Evolutionary conservation across 169 alveolate species (phyloP), one percentile per base, ranked within the genome.

Genomic region (Cryptosporidium meleagridis): DNA sequence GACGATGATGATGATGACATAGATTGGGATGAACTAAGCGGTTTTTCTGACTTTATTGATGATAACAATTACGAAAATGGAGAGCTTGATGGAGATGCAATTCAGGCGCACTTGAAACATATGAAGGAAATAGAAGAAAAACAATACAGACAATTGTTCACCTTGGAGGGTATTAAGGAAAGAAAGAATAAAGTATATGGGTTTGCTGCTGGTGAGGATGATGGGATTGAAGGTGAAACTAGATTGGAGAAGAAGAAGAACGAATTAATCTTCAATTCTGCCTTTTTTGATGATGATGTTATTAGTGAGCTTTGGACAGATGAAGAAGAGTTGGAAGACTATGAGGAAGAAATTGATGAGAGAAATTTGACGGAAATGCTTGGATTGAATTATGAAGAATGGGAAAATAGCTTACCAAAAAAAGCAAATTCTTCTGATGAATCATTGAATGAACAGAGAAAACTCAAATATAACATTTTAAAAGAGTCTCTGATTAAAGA

Each of bases 221-320:
- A 80, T 44, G 75, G 53, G 14, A 37, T 80, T 18, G 68, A 45
- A 31, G 80, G 75, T 14, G 89, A 80, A 62, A 80, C 89, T 12
- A 48, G 89, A 10, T 39, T 80, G 35, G 89, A 80, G 37, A 59
- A 65, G 44, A 80, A 44, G 35, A 80, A 65, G 51, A 80, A 80
- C 26, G 89, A 80, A 26, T n/a, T 80, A 23, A 37, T 55, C 2
- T 41, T 37, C 31, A 80, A 80, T 26, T 53, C 73, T 39, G 44
- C 53, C 33, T 62, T 80, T 23, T 80, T 62, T 44, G 75, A 62
- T 59, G 89, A 80, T 29, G 85, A 72, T 52, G 89, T 80, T 21
- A 59, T 80, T 18, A 80, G 89, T 33, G 89, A 80, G 45, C 45
- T 61, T 80, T 80, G 89, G 89, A 80, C 89, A 45, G 89, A 80